A percentile compares a stretch with the other conserved stretches of the same genome.
Conservation (phyloP, 1,284 basidiomycete genomes). For the Serendipita sp. region DNA sequence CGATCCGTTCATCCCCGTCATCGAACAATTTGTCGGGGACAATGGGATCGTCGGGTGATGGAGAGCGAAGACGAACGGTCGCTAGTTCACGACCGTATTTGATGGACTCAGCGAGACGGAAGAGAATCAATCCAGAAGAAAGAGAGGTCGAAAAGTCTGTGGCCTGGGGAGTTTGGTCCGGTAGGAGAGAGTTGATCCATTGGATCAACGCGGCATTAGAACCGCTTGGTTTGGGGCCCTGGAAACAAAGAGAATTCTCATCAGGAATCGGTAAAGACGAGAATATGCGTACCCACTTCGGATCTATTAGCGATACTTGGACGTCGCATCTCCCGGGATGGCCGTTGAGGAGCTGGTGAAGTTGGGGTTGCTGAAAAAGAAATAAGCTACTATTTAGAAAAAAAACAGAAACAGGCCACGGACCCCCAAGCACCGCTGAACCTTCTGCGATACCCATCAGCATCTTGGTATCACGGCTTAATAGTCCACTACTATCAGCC, state of each 20-base stretch:
- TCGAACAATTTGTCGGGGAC: slow-evolving; percentile 75
- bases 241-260: neutral
- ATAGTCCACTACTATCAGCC: slow-evolving; percentile 83
- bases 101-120: slow-evolving; percentile 63
- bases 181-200: slow-evolving; percentile 78
- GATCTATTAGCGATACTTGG: slow-evolving; percentile 1
- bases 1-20: slow-evolving; percentile 59
- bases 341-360: slow-evolving; percentile 8
- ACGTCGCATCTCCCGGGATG: slow-evolving; percentile 10
- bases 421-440: slow-evolving; percentile 18
- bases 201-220: slow-evolving; percentile 43
- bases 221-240: neutral
- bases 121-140: slow-evolving; percentile 48
- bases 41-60: slow-evolving; percentile 39
- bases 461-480: slow-evolving; percentile 70
- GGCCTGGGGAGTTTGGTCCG: slow-evolving; percentile 45
- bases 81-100: slow-evolving; percentile 35
- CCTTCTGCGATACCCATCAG: slow-evolving; percentile 49
- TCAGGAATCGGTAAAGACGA: neutral
- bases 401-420: neutral
- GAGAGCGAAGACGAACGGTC: slow-evolving; percentile 23
- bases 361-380: slow-evolving; percentile 6
- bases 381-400: slow-evolving; percentile 11
- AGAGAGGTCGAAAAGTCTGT: slow-evolving; percentile 31
- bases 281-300: neutral